These are phyloP conservation scores for Lasiodiplodia theobromae DNA, from an alignment of 2,329 filamentous ascomycete genomes.

Conservation along the genomic window DNA sequence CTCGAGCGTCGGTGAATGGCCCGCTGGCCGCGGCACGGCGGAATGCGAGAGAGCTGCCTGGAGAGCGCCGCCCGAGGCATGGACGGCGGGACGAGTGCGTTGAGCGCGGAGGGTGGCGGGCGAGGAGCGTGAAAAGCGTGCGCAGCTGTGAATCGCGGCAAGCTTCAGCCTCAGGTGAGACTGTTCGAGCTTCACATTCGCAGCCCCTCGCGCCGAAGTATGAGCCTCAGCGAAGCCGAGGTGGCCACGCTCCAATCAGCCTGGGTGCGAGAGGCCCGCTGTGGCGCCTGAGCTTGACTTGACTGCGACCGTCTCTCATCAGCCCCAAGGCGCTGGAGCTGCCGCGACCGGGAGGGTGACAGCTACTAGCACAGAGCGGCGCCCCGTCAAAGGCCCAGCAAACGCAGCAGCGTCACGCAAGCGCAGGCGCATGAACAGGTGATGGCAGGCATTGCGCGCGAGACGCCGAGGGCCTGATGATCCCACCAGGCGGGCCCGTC, in stretches of 20 bases:
- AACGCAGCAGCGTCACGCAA: constrained; percentile 1
- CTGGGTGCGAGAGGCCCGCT: constrained; percentile 2
- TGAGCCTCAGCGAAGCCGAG: constrained; percentile 29
- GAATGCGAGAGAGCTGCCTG: constrained; percentile 12
- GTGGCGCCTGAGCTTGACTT: constrained; percentile 14
- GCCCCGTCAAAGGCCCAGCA: neutral
- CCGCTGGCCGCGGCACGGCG: constrained; percentile 26
- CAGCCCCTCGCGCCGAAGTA: constrained; percentile 1
- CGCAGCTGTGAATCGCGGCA: constrained; percentile 16
- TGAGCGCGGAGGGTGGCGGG: constrained; percentile 1
- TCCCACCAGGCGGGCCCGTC: neutral
- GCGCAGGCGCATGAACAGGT: constrained; percentile 1
- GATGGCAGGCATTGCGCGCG: constrained; percentile 10
- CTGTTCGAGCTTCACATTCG: constrained; percentile 15
- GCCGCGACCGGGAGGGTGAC: constrained; percentile 4
- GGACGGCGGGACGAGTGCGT: constrained; percentile 6
- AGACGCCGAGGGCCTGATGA: constrained; percentile 4
- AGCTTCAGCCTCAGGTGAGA: constrained; percentile 25
- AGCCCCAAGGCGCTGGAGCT: constrained; percentile 2
- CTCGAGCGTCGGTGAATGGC: constrained; percentile 27
- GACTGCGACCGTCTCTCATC: neutral
- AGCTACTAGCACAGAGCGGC: neutral
- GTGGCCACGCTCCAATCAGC: constrained; percentile 29
- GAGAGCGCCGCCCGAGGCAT: constrained; percentile 28
- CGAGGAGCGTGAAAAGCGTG: constrained; percentile 4